Evolutionary conservation across 768 basidiomycete species (phyloP).

Genomic region (Tylopilus subfusipes): DNA sequence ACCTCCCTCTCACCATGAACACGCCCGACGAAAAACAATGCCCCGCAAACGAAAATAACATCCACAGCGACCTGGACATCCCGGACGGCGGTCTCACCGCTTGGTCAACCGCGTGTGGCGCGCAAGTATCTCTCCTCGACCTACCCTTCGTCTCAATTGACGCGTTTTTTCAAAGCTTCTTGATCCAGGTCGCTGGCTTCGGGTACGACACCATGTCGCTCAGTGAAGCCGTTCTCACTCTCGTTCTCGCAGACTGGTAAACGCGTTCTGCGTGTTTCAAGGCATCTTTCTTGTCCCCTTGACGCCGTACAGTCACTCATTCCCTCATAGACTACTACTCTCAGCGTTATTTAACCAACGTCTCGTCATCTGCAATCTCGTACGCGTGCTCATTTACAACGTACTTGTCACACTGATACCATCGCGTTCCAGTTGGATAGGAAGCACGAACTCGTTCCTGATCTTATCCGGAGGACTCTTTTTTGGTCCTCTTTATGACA

Average conservation of each 20-base stretch:
- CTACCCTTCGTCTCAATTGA: not conserved
- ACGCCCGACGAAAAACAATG: not conserved
- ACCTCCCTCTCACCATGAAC: slow-evolving; percentile 1
- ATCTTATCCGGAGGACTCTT: slow-evolving; percentile 43
- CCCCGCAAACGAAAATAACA: not conserved
- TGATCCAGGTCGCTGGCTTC: slow-evolving; percentile 38
- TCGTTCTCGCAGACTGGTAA: slow-evolving; percentile 26
- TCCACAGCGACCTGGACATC: not conserved
- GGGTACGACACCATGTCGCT: slow-evolving; percentile 22
- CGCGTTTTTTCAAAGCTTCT: slow-evolving; percentile 21
- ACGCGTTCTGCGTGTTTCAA: slow-evolving; percentile 42
- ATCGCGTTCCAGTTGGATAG: slow-evolving; percentile 38
- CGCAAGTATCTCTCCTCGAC: slow-evolving; percentile 9
- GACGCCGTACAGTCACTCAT: not conserved
- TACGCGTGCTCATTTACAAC: slow-evolving; percentile 11
- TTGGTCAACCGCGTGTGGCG: slow-evolving; percentile 25
- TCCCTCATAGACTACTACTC: slow-evolving; percentile 36
- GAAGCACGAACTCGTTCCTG: slow-evolving; percentile 46
- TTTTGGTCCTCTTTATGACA: slow-evolving; percentile 48
- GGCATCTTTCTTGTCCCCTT: slow-evolving; percentile 14
- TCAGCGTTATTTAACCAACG: slow-evolving; percentile 33
- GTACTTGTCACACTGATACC: not conserved
- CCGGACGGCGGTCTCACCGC: slow-evolving; percentile 28
- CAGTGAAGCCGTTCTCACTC: not conserved
- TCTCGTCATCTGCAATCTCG: slow-evolving; percentile 37